Base-by-base conservation (phyloP, 1,284 basidiomycete genomes). In the Cutaneotrichosporon cavernicola region DNA sequence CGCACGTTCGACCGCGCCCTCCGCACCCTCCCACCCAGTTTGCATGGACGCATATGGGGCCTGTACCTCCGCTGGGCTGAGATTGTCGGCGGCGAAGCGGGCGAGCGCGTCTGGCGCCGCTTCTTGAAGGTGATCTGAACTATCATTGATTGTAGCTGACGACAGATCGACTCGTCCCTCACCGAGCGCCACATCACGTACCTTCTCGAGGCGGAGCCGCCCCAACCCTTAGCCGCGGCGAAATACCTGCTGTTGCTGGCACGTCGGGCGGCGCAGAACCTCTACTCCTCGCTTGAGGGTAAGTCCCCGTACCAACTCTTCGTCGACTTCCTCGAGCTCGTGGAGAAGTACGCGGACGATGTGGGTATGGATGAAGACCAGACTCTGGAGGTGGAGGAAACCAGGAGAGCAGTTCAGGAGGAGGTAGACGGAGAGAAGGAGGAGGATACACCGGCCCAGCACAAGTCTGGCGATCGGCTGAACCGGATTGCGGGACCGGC, bases 291-390 rank as follows among this genome's bases (percentile, higher is more conserved):
- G 64, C 89, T 92, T 0, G 94, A 98, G 73, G 92, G 90, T 56
- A 99, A 98, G 82, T 96, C 93, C 69, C 89, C 96, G 0, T 97
- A 97, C 73, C 94, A 98, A 74, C 84, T 99, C 4, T 86, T 99
- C 30, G 87, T 89, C 65, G 92, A 97, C 70, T 99, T 91, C 86
- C 85, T 99, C 43, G 92, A 97, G 50, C 87, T 98, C 5, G 90
- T 92, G 38, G 95, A 98, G 77, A 87, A 89, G 69, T 90, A 90
- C 74, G 88, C 95, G 0, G 96, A 98, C 56, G 91, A 96, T 58
- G 90, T 98, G 65, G 97, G 97, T 0, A 81, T 99, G 74, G 88
- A 90, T 68, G 86, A 90, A n/a, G 88, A 92, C 18, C 89, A 88
- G 49, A 89, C 88, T 1, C 74, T 85, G 50, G 81, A 81, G 59